Evolutionary conservation across 2,329 filamentous ascomycete species (phyloP), one percentile per base, ranked within the genome.

Genomic region (Cladosporium sp.): DNA sequence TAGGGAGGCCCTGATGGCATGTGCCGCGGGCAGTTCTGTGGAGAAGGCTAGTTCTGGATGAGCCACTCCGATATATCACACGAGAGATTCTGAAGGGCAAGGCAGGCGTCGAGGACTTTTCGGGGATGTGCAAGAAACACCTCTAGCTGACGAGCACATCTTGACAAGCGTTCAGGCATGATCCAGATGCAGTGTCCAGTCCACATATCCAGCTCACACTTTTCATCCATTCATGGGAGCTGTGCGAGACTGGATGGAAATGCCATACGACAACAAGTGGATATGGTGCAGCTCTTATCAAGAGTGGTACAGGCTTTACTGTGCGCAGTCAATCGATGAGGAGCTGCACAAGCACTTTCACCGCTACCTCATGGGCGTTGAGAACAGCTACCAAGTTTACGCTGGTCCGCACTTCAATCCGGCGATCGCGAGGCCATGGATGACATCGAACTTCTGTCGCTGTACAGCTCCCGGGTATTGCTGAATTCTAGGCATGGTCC

Each of bases 261-360:
- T 81, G 11, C 67, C 73, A 0, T 70, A 75, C 16, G 68, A 75
- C 5, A 68, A 81, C 11, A 83, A 83, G 69, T 83, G 81, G 81
- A 73, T 83, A n/a, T 75, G 77, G 0, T 78, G 74, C 71, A 73
- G 75, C 57, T 72, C 74, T 14, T 74, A 72, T 6, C 80, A 83
- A 66, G 82, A 83, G 65, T 83, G 80, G 81, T 78, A 78, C 64
- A 81, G 83, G 59, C 68, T 82, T 2, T 83, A 77, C 65, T 73
- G 23, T 26, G 23, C 23, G 23, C 23, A 26, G 3, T 26, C 23
- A 26, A 26, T 26, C 23, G 23, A 26, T 26, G 23, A 26, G 23
- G 23, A 83, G 61, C 73, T 84, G 0, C 66, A 73, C 7, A 64
- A 67, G 0, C 85, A 82, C 72, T 84, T 84, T 63, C 82, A 84